Evolutionary conservation across 495 filamentous ascomycete genomes (phyloP), one percentile per base, ranked within the genome.

Genomic region (Podospora tetraspora): DNA sequence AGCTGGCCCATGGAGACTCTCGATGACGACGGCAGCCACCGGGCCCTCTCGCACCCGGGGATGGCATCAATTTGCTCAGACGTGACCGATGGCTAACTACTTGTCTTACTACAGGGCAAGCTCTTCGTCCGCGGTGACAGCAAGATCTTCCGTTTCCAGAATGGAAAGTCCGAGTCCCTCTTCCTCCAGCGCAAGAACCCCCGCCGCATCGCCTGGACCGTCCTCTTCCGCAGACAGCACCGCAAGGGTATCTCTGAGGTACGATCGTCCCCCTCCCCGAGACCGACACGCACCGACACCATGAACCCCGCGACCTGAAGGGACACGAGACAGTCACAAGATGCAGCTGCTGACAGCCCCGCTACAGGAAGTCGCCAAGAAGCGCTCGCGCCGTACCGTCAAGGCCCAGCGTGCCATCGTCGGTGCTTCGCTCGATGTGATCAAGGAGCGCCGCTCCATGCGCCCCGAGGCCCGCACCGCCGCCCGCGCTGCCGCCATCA

Each of bases 171-270:
- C 86, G 96, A 99, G 84, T 96, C 92, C 71, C 91, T 99, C 73
- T 98, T 98, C 89, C 93, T 98, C 71, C 95, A 99, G 87, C 94
- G 95, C 86, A 99, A 99, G 91, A 99, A 99, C 89, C 95, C 95
- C 78, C 93, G 95, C 81, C 91, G 94, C 77, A 97, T 99, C 82
- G 90, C 94, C 73, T 99, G 95, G 95, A 99, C 95, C 68, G 90
- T 93, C 74, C 92, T 99, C 68, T 99, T 88, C 90, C 89, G 95
- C 83, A 90, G 94, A 83, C 93, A 96, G 86, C 94, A 97, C 89
- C 94, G 92, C 88, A 99, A 99, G 92, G 95, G 95, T 90, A 94
- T 98, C 86, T 95, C 94, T 87, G 95, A 99, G 92, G 95, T 98
- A 88, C 84, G 90, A 29, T 32, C 25, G 13, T 24, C n/a, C 22